phyloP scores from a whole-genome alignment of 495 filamentous ascomycete genomes.

The Penicillium herquei region DNA sequence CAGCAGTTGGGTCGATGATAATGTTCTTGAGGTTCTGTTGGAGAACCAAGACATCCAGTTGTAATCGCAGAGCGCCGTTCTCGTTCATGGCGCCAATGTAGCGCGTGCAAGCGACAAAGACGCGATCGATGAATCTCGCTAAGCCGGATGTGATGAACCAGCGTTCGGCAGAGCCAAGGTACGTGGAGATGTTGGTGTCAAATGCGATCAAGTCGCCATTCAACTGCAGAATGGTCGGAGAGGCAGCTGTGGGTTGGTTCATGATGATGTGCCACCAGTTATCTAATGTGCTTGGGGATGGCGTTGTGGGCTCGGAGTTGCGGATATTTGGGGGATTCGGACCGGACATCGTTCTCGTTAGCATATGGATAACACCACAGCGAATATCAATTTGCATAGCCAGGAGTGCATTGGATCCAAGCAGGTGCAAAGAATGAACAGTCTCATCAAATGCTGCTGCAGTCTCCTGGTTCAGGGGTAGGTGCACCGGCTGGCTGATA shows the following conservation, averaged over 20 bases:
- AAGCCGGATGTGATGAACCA: slow-evolving; percentile 74
- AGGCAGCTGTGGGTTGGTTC: slow-evolving; percentile 74
- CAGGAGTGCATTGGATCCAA: slow-evolving; percentile 72
- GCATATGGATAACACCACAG: slow-evolving; percentile 71
- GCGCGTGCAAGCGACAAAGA: slow-evolving; percentile 63
- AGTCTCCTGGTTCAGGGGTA: slow-evolving; percentile 86
- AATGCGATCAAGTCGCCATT: slow-evolving; percentile 79
- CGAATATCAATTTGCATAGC: slow-evolving; percentile 87
- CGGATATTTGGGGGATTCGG: slow-evolving; percentile 38
- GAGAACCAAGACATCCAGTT: slow-evolving; percentile 87
- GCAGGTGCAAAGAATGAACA: slow-evolving; percentile 71
- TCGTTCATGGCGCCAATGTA: slow-evolving; percentile 69
- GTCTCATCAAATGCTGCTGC: slow-evolving; percentile 83
- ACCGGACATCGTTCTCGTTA: slow-evolving; percentile 47
- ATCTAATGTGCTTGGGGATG: slow-evolving; percentile 51
- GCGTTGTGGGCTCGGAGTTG: slow-evolving; percentile 44
- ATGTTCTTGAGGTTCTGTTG: slow-evolving; percentile 96
- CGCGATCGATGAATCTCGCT: slow-evolving; percentile 65
- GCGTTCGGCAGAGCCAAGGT: slow-evolving; percentile 59
- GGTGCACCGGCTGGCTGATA: slow-evolving; percentile 63
- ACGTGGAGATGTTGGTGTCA: slow-evolving; percentile 72
- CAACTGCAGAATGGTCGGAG: slow-evolving; percentile 70
- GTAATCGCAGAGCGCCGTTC: slow-evolving; percentile 75
- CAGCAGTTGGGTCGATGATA: slow-evolving; percentile 38
- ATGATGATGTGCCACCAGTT: slow-evolving; percentile 71